A percentile compares a stretch with the other conserved stretches of the same genome.
Conservation (phyloP, 805 yeast genomes). For the Pichia exigua region DNA sequence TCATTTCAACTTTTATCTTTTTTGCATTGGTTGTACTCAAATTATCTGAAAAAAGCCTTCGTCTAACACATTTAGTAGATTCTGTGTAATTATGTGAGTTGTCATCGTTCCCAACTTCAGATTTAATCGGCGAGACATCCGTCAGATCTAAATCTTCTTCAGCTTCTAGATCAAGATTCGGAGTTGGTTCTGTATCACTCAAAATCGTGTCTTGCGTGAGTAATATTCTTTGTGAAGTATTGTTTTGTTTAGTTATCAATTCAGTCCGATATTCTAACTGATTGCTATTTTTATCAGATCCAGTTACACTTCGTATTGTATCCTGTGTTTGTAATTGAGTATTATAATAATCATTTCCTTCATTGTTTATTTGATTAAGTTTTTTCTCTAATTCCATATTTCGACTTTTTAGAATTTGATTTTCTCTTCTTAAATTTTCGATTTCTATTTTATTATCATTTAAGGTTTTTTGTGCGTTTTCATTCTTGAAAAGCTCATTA, state of each 20-base stretch:
- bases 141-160: conserved; percentile 6
- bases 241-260: background rate
- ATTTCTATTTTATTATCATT: background rate
- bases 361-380: background rate
- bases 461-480: background rate
- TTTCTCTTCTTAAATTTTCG: background rate
- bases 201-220: conserved; percentile 6
- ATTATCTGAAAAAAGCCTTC: background rate
- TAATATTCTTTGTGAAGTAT: background rate
- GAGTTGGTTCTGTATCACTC: background rate
- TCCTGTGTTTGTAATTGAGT: background rate
- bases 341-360: background rate
- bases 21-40: background rate
- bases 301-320: background rate
- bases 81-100: background rate
- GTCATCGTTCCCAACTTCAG: background rate
- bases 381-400: background rate
- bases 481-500: background rate
- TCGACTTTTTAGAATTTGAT: background rate
- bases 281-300: background rate
- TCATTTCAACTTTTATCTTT: background rate
- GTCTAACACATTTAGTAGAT: background rate
- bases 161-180: background rate
- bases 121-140: conserved; percentile 6
- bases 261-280: background rate